These are phyloP conservation scores for Fusarium marasasianum DNA, from an alignment of 2,329 filamentous ascomycete genomes.

Conservation along the genomic window DNA sequence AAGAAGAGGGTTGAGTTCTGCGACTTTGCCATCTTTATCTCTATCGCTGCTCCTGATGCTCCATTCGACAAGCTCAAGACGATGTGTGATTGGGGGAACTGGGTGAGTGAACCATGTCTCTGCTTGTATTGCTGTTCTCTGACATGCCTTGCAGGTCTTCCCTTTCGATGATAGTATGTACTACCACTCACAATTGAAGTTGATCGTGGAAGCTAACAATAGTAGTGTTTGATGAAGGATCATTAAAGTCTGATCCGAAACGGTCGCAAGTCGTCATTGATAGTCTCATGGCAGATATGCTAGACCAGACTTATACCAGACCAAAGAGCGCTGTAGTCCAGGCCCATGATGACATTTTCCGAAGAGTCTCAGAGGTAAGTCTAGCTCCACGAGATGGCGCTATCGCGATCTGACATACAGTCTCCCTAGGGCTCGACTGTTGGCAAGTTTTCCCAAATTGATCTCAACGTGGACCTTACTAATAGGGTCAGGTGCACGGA, in stretches of 20 bases:
- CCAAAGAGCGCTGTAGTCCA: conserved; percentile 10
- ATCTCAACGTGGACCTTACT: neutral
- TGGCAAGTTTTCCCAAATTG: rapidly evolving
- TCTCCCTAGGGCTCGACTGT: neutral
- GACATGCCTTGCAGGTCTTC: neutral
- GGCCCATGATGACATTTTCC: conserved; percentile 14
- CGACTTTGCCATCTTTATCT: conserved; percentile 15
- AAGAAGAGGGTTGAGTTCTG: conserved; percentile 17
- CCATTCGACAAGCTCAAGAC: conserved; percentile 9
- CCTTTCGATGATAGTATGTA: conserved; percentile 14
- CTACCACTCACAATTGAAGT: rapidly evolving
- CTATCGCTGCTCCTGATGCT: conserved; percentile 14
- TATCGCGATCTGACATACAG: rapidly evolving
- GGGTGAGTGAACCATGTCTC: neutral
- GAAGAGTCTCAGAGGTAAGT: conserved; percentile 1
- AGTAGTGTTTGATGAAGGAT: conserved; percentile 5
- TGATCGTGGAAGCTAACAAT: neutral
- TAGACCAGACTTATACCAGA: neutral
- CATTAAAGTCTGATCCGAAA: conserved; percentile 2
- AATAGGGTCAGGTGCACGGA: neutral
- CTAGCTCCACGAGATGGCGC: rapidly evolving
- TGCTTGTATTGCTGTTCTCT: neutral
- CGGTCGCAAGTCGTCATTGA: conserved; percentile 1
- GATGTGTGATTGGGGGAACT: conserved; percentile 21
- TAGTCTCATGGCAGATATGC: conserved; percentile 21